These are phyloP conservation scores for Phycomyces blakesleeanus DNA, from an alignment of 192 early-diverging fungal species.

Conservation along the genomic window DNA sequence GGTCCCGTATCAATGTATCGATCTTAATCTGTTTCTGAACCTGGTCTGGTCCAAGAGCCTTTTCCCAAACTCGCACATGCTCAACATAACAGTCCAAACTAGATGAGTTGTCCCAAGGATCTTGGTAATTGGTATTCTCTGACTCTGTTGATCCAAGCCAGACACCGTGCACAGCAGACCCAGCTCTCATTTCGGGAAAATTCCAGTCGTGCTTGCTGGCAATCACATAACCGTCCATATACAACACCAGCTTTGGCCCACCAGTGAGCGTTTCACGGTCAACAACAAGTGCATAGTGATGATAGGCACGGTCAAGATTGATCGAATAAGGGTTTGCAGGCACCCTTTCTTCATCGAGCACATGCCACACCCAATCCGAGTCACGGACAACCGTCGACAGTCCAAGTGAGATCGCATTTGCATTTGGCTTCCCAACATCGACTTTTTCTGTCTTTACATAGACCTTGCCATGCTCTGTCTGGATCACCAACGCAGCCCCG, in stretches of 20 bases:
- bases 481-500: constrained; percentile 26
- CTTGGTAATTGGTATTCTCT: constrained; percentile 26
- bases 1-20: too few relatives aligned
- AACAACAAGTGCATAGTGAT: constrained; percentile 28
- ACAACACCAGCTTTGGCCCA: constrained; percentile 14
- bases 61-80: constrained; percentile 30
- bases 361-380: not conserved
- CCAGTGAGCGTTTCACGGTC: not conserved
- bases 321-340: not conserved
- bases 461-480: constrained; percentile 25
- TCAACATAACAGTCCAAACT: constrained; percentile 22
- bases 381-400: not conserved
- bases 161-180: constrained; percentile 15
- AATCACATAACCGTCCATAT: constrained; percentile 33
- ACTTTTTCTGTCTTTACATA: constrained; percentile 9
- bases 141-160: constrained; percentile 37
- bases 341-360: not conserved
- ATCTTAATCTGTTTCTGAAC: not conserved
- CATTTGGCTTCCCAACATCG: not conserved
- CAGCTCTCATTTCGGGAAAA: constrained; percentile 11
- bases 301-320: constrained; percentile 6
- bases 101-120: constrained; percentile 26
- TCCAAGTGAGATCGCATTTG: not conserved
- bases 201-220: constrained; percentile 18
- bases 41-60: constrained; percentile 7